phyloP scores from a whole-genome alignment of 129 eudicot genomes.

The Rutidosis leptorrhynchoides region DNA sequence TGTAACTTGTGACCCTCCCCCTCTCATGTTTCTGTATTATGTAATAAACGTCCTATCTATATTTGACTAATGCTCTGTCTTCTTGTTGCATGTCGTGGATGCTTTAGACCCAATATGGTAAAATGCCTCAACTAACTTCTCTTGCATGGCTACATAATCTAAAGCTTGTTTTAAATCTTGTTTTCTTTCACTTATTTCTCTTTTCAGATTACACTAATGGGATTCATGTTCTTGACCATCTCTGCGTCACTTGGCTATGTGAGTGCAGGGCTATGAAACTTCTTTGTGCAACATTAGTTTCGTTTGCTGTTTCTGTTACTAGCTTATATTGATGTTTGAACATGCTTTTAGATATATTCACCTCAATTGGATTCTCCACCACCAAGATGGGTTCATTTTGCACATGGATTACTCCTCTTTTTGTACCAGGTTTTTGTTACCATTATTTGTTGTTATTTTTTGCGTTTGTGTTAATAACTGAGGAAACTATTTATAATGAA shows the following conservation, averaged over 20 bases:
- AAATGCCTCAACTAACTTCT: slow-evolving; percentile 16
- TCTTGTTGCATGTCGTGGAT: slow-evolving; percentile 49
- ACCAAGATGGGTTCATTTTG: slow-evolving; percentile 97
- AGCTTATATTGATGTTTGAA: slow-evolving; percentile 9
- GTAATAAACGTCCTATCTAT: not conserved
- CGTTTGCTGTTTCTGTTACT: not conserved
- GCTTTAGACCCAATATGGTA: slow-evolving; percentile 94
- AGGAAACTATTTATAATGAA: not conserved
- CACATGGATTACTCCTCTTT: slow-evolving; percentile 90
- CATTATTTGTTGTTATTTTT: not conserved
- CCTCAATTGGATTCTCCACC: slow-evolving; percentile 95
- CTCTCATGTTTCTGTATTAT: slow-evolving; percentile 1
- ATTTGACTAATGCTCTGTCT: slow-evolving; percentile 32
- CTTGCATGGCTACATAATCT: slow-evolving; percentile 17
- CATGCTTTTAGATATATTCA: slow-evolving; percentile 71
- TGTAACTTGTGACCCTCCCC: not conserved
- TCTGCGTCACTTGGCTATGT: slow-evolving; percentile 96
- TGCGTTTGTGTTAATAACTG: not conserved
- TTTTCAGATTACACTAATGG: slow-evolving; percentile 83
- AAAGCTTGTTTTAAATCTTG: slow-evolving; percentile 3
- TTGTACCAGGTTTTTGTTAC: slow-evolving; percentile 72
- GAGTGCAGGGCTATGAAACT: slow-evolving; percentile 36
- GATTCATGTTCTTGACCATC: slow-evolving; percentile 76
- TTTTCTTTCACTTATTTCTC: slow-evolving; percentile 23
- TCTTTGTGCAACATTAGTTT: not conserved